Evolutionary conservation across 352 stramenopile species (phyloP), one percentile per base, ranked within the genome.

Genomic region (Phytophthora citricola): DNA sequence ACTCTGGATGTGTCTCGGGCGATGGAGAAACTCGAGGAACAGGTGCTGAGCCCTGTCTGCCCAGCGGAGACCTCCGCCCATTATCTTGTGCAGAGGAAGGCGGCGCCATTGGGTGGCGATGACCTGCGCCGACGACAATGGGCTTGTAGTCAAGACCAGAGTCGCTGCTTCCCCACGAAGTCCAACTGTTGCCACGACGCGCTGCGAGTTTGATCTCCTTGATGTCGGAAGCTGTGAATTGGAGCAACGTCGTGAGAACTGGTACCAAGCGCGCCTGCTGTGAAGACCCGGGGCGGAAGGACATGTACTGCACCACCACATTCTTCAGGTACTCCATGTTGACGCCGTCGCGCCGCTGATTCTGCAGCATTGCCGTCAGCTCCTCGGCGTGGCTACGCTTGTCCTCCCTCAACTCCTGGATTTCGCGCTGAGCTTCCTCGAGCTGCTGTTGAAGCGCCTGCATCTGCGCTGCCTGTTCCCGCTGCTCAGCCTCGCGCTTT

Each of bases 291-390:
- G 84, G 83, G 11, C 80, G 86, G 70, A 97, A 94, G 15, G 85
- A 92, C 86, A 97, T 94, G 71, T 92, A 97, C 79, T 95, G 89
- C 22, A 97, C 85, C 22, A 97, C 87, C 15, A 97, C 87, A 53
- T 97, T 97, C 66, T 97, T 97, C 31, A 97, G 71, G 66, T 97
- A 97, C 55, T 96, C 88, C 87, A 97, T 92, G 66, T 97, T 95
- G 29, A 97, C 87, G 29, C 88, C 88, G 20, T 94, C 88, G 36
- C 89, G 85, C 5, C 87, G 83, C 53, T 95, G 86, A 14, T 81
- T 91, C 58, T 93, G 86, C 69, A 93, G 83, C 59, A 95, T 75
- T 29, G 75, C 81, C 5, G 76, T 85, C 15, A 96, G 70, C 52
- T 95, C 85, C 26, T 91, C 67, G 26, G 89, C 78, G 63, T 93